A percentile compares a stretch with the other conserved stretches of the same genome.
These are phyloP conservation scores for Lyophyllum semitale DNA, from an alignment of 768 basidiomycete species.

Conservation along the genomic window DNA sequence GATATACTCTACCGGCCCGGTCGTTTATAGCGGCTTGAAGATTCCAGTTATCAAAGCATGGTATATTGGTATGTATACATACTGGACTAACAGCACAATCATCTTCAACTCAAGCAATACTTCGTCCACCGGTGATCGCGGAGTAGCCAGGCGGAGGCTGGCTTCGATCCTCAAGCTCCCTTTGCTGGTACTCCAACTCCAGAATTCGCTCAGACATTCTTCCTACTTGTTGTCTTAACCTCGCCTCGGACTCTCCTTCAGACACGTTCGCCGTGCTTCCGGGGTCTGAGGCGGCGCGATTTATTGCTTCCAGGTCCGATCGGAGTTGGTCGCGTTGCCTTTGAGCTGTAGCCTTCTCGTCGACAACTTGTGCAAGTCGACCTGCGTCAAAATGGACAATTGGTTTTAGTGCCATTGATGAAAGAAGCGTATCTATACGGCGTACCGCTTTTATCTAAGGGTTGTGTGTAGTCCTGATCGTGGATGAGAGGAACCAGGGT, in stretches of 20 bases:
- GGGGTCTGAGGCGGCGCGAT: neutral
- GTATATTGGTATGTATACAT: too few relatives aligned
- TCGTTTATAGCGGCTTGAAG: too few relatives aligned
- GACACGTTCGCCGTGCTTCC: too few relatives aligned
- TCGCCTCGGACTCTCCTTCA: neutral
- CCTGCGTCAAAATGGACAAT: neutral
- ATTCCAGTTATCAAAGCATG: too few relatives aligned
- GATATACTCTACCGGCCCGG: too few relatives aligned
- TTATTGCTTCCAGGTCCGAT: neutral
- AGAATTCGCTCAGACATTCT: too few relatives aligned
- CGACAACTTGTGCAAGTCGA: neutral
- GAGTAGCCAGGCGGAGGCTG: too few relatives aligned
- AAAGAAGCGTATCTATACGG: neutral
- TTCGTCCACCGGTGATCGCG: neutral
- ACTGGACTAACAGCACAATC: too few relatives aligned
- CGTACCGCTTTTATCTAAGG: too few relatives aligned
- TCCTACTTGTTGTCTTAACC: conserved; percentile 5
- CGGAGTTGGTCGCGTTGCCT: too few relatives aligned
- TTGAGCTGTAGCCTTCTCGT: neutral
- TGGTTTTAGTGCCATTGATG: neutral
- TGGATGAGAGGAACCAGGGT: neutral
- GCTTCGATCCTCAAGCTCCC: neutral
- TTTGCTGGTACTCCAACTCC: conserved; percentile 8
- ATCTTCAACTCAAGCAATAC: neutral
- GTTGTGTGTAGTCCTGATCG: neutral